phyloP scores from a whole-genome alignment of 2,329 filamentous ascomycete genomes.

The Ceratocystis ficicola region DNA sequence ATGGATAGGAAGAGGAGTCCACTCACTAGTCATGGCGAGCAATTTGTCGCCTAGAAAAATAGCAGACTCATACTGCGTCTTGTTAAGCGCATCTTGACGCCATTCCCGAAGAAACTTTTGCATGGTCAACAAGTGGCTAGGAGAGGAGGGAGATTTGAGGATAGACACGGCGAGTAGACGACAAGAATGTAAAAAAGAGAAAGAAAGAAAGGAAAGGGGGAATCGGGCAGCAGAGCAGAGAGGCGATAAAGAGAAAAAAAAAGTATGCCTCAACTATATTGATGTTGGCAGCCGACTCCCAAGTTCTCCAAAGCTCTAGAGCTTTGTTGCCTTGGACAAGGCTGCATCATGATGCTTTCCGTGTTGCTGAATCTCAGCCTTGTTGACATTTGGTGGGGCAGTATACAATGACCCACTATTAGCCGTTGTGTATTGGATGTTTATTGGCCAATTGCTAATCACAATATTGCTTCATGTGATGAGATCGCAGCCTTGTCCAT shows the following conservation, averaged over 20 bases:
- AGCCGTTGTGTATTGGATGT: background rate
- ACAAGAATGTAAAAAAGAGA: background rate
- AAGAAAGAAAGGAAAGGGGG: no score
- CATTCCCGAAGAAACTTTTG: conserved; percentile 87
- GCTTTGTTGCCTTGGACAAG: background rate
- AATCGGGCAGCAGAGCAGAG: no score
- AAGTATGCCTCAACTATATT: no score
- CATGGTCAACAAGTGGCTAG: conserved; percentile 42
- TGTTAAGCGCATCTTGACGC: conserved; percentile 89
- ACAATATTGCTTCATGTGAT: no score
- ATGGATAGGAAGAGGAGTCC: background rate
- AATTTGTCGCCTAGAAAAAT: conserved; percentile 97
- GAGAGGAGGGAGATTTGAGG: background rate
- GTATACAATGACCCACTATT: conserved; percentile 5
- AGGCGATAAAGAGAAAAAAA: background rate
- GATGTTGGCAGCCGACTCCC: background rate
- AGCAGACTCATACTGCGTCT: conserved; percentile 90
- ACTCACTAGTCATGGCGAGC: conserved; percentile 76
- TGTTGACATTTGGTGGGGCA: conserved; percentile 17
- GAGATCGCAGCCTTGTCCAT: background rate
- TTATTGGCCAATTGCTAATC: conserved; percentile 17
- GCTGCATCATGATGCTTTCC: conserved; percentile 2
- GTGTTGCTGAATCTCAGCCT: conserved; percentile 19
- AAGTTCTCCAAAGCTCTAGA: background rate
- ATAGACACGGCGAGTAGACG: background rate